These are phyloP conservation scores for Phytophthora quininea DNA, from an alignment of 352 stramenopile species.

Conservation along the genomic window DNA sequence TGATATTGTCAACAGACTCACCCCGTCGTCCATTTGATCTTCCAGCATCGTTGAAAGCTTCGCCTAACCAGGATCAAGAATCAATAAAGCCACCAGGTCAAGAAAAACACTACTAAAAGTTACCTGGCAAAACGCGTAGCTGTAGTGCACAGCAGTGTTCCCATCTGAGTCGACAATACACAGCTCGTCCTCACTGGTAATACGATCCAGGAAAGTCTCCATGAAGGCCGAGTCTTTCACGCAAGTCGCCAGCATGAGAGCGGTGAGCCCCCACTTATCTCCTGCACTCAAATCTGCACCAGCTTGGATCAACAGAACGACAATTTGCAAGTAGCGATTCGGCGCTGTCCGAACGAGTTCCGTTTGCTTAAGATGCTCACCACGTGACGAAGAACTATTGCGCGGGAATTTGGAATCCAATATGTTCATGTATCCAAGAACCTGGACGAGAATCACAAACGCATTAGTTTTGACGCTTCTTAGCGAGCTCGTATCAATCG, in stretches of 20 bases:
- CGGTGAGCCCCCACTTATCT: constrained; percentile 69
- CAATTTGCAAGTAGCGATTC: constrained; percentile 43
- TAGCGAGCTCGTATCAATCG: no score
- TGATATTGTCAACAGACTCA: constrained; percentile 14
- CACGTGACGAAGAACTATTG: not conserved
- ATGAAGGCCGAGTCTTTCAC: constrained; percentile 41
- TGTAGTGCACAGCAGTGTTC: constrained; percentile 70
- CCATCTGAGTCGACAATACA: constrained; percentile 37
- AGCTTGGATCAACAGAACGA: constrained; percentile 39
- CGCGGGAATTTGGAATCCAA: constrained; percentile 10
- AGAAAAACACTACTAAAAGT: not conserved
- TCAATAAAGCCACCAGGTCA: not conserved
- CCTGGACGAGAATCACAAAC: constrained; percentile 9
- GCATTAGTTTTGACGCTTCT: no score
- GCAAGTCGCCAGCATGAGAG: constrained; percentile 61
- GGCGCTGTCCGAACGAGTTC: constrained; percentile 14
- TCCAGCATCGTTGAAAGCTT: constrained; percentile 52
- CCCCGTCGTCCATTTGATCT: constrained; percentile 42
- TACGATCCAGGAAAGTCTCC: constrained; percentile 42
- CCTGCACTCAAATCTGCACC: constrained; percentile 23
- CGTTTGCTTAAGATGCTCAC: constrained; percentile 11
- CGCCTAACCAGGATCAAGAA: constrained; percentile 17
- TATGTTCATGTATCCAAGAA: constrained; percentile 42
- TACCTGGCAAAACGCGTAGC: constrained; percentile 70
- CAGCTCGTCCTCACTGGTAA: constrained; percentile 28